A percentile compares a stretch with the other conserved stretches of the same genome.
phyloP scores from a whole-genome alignment of 495 filamentous ascomycete genomes.

The Schizothecium vesticola region DNA sequence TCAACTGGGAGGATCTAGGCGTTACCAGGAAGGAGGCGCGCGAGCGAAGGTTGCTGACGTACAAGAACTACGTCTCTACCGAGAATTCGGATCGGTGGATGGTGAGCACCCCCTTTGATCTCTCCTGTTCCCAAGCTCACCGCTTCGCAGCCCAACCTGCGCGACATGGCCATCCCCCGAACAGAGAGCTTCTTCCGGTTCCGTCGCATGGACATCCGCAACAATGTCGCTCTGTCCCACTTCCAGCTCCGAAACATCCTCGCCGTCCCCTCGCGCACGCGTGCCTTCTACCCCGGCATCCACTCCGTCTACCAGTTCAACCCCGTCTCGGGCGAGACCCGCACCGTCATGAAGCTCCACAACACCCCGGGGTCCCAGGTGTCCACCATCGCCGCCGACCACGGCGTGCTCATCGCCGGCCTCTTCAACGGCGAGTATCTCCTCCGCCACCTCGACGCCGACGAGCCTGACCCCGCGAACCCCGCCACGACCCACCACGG shows the following conservation, averaged over 20 bases:
- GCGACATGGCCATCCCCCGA: constrained; percentile 34
- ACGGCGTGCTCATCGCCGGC: constrained; percentile 70
- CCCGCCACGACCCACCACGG: constrained; percentile 47
- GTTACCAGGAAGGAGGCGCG: constrained; percentile 58
- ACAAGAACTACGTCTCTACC: constrained; percentile 49
- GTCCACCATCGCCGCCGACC: constrained; percentile 63
- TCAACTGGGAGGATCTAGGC: constrained; percentile 64
- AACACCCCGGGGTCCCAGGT: constrained; percentile 49
- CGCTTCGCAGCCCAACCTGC: constrained; percentile 21
- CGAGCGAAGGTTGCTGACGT: constrained; percentile 49
- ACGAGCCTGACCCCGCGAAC: constrained; percentile 31
- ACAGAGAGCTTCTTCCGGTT: constrained; percentile 62
- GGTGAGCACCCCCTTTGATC: constrained; percentile 23
- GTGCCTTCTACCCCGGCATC: constrained; percentile 68
- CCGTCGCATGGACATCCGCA: constrained; percentile 61
- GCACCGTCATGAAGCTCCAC: constrained; percentile 58
- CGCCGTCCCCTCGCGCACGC: constrained; percentile 64
- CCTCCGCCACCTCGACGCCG: constrained; percentile 49
- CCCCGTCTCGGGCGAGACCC: constrained; percentile 41
- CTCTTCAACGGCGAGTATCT: constrained; percentile 80
- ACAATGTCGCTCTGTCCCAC: constrained; percentile 64
- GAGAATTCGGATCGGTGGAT: constrained; percentile 32
- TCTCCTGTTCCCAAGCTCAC: neutral
- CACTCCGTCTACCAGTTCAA: constrained; percentile 54
- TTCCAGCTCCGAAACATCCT: constrained; percentile 89